A percentile compares a stretch with the other conserved stretches of the same genome.
Conservation (phyloP, 352 stramenopile genomes). For the Achlya hypogyna region DNA sequence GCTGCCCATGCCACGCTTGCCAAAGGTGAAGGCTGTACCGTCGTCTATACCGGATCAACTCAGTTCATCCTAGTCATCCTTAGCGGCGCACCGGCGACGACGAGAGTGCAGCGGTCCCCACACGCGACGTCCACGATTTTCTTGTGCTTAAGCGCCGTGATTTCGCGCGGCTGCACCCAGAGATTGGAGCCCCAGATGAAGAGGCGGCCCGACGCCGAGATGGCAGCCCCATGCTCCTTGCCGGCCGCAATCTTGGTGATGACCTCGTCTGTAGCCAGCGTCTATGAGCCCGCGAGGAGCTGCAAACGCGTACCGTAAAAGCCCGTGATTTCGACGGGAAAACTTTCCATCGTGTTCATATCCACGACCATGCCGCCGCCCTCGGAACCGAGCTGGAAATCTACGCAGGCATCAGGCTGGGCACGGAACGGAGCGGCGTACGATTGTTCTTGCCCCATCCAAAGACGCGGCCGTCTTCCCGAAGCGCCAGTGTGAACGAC, state of each 20-base stretch:
- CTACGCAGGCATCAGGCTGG: constrained; percentile 28
- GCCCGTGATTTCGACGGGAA: constrained; percentile 77
- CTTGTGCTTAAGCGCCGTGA: constrained; percentile 66
- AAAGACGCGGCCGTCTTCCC: constrained; percentile 75
- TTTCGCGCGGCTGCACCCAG: constrained; percentile 88
- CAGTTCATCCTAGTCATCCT: background rate
- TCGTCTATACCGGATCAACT: constrained; percentile 20
- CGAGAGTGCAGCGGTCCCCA: constrained; percentile 79
- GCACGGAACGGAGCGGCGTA: constrained; percentile 27
- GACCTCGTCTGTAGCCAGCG: background rate
- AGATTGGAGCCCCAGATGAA: constrained; percentile 86
- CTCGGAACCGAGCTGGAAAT: constrained; percentile 79
- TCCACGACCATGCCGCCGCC: constrained; percentile 86
- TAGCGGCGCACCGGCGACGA: constrained; percentile 32
- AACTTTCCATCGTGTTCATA: constrained; percentile 90
- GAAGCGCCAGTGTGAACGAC: constrained; percentile 85
- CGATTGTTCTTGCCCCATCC: constrained; percentile 89
- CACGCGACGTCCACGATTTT: constrained; percentile 74
- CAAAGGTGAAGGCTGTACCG: constrained; percentile 81
- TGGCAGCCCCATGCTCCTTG: constrained; percentile 82
- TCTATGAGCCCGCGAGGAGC: background rate
- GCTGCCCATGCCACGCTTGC: constrained; percentile 78
- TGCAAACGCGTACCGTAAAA: constrained; percentile 28
- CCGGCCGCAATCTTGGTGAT: constrained; percentile 81
- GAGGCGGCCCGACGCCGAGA: constrained; percentile 59